phyloP scores from a whole-genome alignment of 306 rosid species.

The Malus sieversii region DNA sequence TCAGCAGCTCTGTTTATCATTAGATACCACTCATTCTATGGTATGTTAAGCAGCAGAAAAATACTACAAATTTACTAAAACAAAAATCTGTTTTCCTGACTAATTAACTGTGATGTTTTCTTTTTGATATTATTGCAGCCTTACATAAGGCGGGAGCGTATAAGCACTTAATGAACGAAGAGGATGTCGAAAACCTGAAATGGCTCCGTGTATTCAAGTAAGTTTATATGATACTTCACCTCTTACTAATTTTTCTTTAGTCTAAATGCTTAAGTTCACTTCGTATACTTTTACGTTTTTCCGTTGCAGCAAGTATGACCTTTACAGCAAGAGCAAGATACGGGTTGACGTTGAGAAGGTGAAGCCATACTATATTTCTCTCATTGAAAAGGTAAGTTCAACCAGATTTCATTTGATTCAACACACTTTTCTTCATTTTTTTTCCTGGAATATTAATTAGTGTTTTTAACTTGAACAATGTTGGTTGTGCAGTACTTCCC shows the following conservation, averaged over 20 bases:
- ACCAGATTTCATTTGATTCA: background rate
- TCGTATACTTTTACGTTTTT: background rate
- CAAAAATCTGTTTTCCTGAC: background rate
- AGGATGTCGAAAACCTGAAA: conserved; percentile 62
- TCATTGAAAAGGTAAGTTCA: conserved; percentile 50
- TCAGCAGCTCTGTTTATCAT: conserved; percentile 70
- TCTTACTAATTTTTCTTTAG: background rate
- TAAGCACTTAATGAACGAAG: conserved; percentile 64
- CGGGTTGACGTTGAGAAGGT: conserved; percentile 56
- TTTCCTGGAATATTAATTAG: background rate
- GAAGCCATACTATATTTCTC: conserved; percentile 72
- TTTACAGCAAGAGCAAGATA: conserved; percentile 77
- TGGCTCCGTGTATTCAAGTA: conserved; percentile 79
- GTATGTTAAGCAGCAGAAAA: conserved; percentile 20
- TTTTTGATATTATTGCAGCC: conserved; percentile 32
- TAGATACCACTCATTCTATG: conserved; percentile 86
- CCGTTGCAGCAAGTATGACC: conserved; percentile 64
- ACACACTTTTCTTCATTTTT: background rate
- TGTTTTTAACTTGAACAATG: background rate
- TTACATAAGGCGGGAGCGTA: conserved; percentile 61
- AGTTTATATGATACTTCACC: background rate
- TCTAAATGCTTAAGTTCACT: background rate
- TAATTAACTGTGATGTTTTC: background rate
- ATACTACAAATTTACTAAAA: background rate
- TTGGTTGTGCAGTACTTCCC: conserved; percentile 63